Base-by-base conservation (phyloP, 805 yeast species). In the Debaryomyces tyrocola region DNA sequence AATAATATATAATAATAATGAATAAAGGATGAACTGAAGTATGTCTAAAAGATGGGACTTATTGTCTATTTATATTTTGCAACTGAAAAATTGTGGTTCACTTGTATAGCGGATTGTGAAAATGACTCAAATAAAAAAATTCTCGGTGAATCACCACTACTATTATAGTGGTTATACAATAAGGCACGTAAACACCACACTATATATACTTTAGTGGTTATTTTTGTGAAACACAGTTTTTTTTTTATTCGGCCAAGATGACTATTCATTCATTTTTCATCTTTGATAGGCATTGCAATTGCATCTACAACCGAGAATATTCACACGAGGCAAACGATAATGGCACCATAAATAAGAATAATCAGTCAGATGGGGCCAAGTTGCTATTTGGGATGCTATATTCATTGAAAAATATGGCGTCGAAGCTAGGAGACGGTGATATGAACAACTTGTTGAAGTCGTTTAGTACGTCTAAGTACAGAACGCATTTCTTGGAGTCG, bases 201-300 rank as follows among this genome's bases (percentile, higher is more conserved):
- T 11, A 31, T 11, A 28, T 10, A 31, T 31, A 31, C 34, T 31
- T 31, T 31, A 31, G 34, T 31, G 34, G 34, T 31, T 31, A 31
- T 31, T 31, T 31, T 31, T 31, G 34, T 12, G 34, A 10, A 31
- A 31, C 34, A 31, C 34, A 31, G 34, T 31, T 31, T 31, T 24
- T 24, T 24, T 24, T 9, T 8, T 31, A 31, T 31, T 31, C 14
- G 2, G 11, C 6, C 34, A 31, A 18, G 12, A 55, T 82, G 87
- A 79, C 87, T 34, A 82, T 90, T 39, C 84, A 85, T 69, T 87
- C 96, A 9, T 86, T 91, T 60, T 88, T 90, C 87, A 80, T 92
- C 45, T 92, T 86, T 62, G 97, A 92, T 63, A 79, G 94, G 62
- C 97, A 92, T 67, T 88, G 97, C 67, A 70, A 86, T 52, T 91